A percentile compares a stretch with the other conserved stretches of the same genome.
These are phyloP conservation scores for Citrullus colocynthis DNA, from an alignment of 306 rosid species.

Conservation along the genomic window DNA sequence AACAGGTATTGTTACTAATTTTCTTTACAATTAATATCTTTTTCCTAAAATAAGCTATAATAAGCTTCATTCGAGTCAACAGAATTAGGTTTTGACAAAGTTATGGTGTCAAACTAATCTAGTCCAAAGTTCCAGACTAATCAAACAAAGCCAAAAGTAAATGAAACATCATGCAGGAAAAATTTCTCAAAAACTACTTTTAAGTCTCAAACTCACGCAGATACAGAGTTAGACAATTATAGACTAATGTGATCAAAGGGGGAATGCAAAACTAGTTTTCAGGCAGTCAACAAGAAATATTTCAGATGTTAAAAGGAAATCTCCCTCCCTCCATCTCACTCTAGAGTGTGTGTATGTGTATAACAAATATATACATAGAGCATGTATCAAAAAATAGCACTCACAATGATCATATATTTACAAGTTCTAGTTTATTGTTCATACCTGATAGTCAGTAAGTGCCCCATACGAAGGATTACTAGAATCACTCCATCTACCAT, in stretches of 20 bases:
- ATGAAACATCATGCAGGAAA: background rate
- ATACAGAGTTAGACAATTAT: background rate
- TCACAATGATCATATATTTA: background rate
- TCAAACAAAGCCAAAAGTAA: background rate
- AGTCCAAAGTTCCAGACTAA: background rate
- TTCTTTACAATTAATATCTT: background rate
- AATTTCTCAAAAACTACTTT: background rate
- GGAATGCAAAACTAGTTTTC: background rate
- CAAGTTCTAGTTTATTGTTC: background rate
- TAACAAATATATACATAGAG: background rate
- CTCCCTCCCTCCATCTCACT: background rate
- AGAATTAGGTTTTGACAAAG: background rate
- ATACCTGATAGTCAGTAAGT: conserved; percentile 78
- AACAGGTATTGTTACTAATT: background rate
- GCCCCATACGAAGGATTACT: conserved; percentile 85
- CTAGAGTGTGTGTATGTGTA: background rate
- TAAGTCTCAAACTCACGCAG: background rate
- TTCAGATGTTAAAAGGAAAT: background rate
- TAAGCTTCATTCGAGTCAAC: background rate
- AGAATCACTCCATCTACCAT: conserved; percentile 91
- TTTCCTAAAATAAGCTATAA: background rate
- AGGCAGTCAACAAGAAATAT: background rate
- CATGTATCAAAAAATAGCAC: background rate
- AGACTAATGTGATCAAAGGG: background rate
- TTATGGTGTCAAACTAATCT: background rate